Conservation (phyloP, 345 rosid genomes). For the Hirschfeldia incana region DNA sequence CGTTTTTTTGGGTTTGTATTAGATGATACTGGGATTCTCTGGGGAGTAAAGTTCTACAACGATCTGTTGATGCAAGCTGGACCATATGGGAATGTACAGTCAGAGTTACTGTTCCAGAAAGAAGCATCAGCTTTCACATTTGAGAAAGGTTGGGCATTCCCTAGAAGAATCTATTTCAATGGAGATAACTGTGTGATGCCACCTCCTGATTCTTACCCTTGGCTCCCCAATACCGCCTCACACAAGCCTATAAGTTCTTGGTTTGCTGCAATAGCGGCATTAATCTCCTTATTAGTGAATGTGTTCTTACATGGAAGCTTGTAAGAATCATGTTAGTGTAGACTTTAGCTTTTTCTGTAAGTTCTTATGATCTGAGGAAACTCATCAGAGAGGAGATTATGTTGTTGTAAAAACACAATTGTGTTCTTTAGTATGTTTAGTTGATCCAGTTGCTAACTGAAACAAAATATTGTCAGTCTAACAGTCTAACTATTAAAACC, state of each 20-base stretch:
- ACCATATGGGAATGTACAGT: slow-evolving; percentile 57
- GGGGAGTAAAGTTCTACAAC: slow-evolving; percentile 67
- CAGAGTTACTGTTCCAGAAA: slow-evolving; percentile 64
- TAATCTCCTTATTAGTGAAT: slow-evolving; percentile 19
- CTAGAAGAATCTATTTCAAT: slow-evolving; percentile 65
- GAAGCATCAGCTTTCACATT: slow-evolving; percentile 57
- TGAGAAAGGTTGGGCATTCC: slow-evolving; percentile 80
- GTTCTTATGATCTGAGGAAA: background rate
- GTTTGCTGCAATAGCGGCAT: background rate
- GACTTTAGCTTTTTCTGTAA: background rate
- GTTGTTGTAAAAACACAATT: background rate
- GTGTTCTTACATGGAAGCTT: slow-evolving; percentile 1
- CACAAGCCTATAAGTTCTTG: slow-evolving; percentile 12
- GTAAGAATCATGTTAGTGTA: slow-evolving; percentile 21
- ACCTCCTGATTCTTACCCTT: slow-evolving; percentile 48
- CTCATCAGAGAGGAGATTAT: background rate
- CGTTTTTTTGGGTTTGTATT: slow-evolving; percentile 11
- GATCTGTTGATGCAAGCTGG: slow-evolving; percentile 69
- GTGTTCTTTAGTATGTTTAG: background rate
- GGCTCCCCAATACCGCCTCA: slow-evolving; percentile 38
- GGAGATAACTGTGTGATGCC: slow-evolving; percentile 48
- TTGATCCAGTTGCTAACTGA: background rate
- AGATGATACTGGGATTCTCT: slow-evolving; percentile 69
- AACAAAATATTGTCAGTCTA: background rate
- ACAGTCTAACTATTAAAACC: background rate